Evolutionary conservation across 306 rosid species (phyloP), one percentile per base, ranked within the genome.

Genomic region (Citrullus mucosospermus): DNA sequence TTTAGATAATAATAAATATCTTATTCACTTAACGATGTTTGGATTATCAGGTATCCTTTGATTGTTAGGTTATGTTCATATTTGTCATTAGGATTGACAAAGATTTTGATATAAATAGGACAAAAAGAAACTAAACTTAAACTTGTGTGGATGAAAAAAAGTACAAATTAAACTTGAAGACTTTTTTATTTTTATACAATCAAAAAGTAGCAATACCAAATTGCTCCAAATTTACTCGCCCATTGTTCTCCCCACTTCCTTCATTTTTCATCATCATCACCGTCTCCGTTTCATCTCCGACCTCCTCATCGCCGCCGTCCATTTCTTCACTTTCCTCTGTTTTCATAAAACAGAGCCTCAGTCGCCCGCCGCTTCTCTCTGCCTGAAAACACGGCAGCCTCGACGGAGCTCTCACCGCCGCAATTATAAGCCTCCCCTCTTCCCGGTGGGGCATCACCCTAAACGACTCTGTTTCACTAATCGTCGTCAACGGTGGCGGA

Each of bases 401-500:
- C 22, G 81, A 44, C 50, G 92, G 88, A 78, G 80, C 83, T 88
- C 83, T 90, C 32, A 91, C 89, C 15, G 88, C 91, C 78, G 87
- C 83, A 44, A 95, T 89, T 50, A 95, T 85, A 0, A 95, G 80
- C 86, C 97, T 50, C 54, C 99, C 99, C 28, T 87, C 86, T 73
- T 89, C 93, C 0, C 99, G 88, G 88, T 84, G 96, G 70, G 97
- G 90, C 80, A 81, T 84, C 16, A 95, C 79, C 4, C 79, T 85
- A 4, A 92, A 85, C 80, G 89, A 85, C 43, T 88, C 88, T 4
- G 77, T 71, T 20, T 95, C 97, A 11, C 93, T 90, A 51, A 95
- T 87, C n/a, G 99, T 95, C 56, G 99, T 92, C 88, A 95, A 85
- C 68, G 99, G 99, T 14, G 99, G 99, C 8, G 99, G 99, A 79